Conservation (phyloP, 139 green algal genomes). For the Tetraselmis striata region DNA sequence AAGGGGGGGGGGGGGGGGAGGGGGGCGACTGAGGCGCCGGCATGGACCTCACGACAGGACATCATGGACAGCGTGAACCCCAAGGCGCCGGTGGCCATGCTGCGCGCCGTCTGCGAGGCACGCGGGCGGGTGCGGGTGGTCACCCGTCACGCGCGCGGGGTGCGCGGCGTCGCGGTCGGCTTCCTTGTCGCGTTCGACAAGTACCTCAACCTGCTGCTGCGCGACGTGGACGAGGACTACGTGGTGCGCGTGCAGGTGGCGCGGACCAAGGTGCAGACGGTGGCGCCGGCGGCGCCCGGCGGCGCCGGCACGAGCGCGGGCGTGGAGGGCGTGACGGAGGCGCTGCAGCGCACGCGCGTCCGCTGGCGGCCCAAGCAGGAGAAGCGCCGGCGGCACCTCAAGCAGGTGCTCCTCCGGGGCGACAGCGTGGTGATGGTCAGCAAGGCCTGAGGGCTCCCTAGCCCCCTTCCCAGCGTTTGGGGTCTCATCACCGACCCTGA, state of each 20-base stretch:
- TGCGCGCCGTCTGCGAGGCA: slow-evolving; percentile 20
- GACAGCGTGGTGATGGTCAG: slow-evolving; percentile 54
- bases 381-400: slow-evolving; percentile 40
- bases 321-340: neutral
- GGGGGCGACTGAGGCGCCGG: too few relatives aligned
- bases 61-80: neutral
- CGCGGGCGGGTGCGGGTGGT: slow-evolving; percentile 41
- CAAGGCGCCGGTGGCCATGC: slow-evolving; percentile 35
- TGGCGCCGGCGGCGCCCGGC: neutral
- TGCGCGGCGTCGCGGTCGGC: slow-evolving; percentile 49
- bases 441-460: too few relatives aligned
- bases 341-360: slow-evolving; percentile 7
- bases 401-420: slow-evolving; percentile 59
- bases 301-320: neutral
- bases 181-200: slow-evolving; percentile 57
- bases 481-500: too few relatives aligned
- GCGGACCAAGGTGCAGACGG: slow-evolving; percentile 8
- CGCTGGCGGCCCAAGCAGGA: slow-evolving; percentile 44
- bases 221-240: slow-evolving; percentile 65
- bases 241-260: slow-evolving; percentile 44
- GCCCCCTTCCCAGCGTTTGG: too few relatives aligned
- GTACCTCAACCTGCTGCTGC: slow-evolving; percentile 28
- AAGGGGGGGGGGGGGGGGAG: too few relatives aligned
- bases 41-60: too few relatives aligned
- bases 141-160: slow-evolving; percentile 55